These are phyloP conservation scores for Chlorella vulgaris DNA, from an alignment of 139 green algal species.

Conservation along the genomic window DNA sequence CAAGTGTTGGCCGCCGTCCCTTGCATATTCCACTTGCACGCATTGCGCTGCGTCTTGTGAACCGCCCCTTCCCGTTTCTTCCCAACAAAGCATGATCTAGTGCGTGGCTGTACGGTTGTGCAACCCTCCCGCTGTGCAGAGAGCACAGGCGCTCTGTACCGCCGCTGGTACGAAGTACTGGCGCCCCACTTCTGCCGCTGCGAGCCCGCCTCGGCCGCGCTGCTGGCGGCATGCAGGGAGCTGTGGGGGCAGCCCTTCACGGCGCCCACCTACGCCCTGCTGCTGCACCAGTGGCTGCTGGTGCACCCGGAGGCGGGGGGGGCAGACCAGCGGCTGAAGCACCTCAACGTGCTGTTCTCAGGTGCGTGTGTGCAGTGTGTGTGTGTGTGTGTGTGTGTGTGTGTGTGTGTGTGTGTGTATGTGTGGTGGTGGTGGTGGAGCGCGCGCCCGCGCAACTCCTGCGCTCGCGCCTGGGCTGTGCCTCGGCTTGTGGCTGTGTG, in stretches of 20 bases:
- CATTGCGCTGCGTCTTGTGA: too few species aligned
- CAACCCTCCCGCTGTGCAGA: constrained; percentile 17
- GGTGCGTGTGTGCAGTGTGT: constrained; percentile 30
- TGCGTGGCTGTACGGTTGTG: too few species aligned
- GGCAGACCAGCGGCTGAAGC: constrained; percentile 71
- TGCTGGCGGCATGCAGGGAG: constrained; percentile 73
- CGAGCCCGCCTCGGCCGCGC: constrained; percentile 51
- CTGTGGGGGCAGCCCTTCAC: constrained; percentile 80
- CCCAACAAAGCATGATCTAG: too few species aligned
- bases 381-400: not conserved
- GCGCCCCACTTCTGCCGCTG: constrained; percentile 64
- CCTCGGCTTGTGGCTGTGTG: too few species aligned
- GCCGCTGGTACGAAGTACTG: constrained; percentile 68
- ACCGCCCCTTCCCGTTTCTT: too few species aligned
- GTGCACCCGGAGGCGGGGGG: constrained; percentile 56
- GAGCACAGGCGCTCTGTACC: constrained; percentile 35
- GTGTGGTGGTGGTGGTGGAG: not conserved
- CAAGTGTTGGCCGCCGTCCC: too few species aligned
- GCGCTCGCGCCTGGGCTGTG: too few species aligned
- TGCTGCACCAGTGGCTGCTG: constrained; percentile 83
- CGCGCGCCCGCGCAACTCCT: too few species aligned
- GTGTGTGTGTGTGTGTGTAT: not conserved
- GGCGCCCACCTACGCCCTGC: constrained; percentile 72
- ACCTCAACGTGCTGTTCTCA: constrained; percentile 78
- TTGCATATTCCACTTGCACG: too few species aligned